Conservation (phyloP, 768 basidiomycete species). For the Naganishia friedmannii region DNA sequence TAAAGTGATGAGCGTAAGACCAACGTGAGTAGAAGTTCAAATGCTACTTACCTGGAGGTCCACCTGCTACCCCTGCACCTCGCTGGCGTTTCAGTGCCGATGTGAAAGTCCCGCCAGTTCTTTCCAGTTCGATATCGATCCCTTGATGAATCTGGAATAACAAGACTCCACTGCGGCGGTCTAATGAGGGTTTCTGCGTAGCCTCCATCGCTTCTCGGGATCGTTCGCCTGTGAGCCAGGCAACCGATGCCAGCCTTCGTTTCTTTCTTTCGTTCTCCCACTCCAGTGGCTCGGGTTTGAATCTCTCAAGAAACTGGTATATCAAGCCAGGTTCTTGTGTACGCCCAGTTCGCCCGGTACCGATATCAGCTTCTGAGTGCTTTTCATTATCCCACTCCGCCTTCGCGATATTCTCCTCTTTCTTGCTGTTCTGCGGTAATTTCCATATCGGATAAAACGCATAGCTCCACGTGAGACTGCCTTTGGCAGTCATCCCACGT, state of each 20-base stretch:
- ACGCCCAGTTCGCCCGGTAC: slow-evolving; percentile 20
- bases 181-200: slow-evolving; percentile 37
- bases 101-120: slow-evolving; percentile 21
- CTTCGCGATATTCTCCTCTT: slow-evolving; percentile 25
- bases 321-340: slow-evolving; percentile 29
- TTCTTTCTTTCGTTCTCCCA: slow-evolving; percentile 47
- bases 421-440: slow-evolving; percentile 39
- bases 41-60: slow-evolving; percentile 25
- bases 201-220: slow-evolving; percentile 49
- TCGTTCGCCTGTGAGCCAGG: slow-evolving; percentile 50
- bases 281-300: slow-evolving; percentile 37
- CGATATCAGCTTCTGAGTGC: slow-evolving; percentile 28
- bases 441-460: slow-evolving; percentile 50
- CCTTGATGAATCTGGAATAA: slow-evolving; percentile 51
- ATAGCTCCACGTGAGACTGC: slow-evolving; percentile 44
- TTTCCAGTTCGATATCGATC: slow-evolving; percentile 25
- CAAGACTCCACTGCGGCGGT: slow-evolving; percentile 43
- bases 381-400: slow-evolving; percentile 24
- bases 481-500: slow-evolving; percentile 41
- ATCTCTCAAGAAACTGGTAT: slow-evolving; percentile 34
- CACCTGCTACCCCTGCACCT: slow-evolving; percentile 21
- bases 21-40: background rate
- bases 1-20: background rate
- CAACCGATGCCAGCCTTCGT: slow-evolving; percentile 44
- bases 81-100: slow-evolving; percentile 16